Evolutionary conservation across 2,329 filamentous ascomycete genomes (phyloP).

Genomic region (Proliferodiscus dingleyae): DNA sequence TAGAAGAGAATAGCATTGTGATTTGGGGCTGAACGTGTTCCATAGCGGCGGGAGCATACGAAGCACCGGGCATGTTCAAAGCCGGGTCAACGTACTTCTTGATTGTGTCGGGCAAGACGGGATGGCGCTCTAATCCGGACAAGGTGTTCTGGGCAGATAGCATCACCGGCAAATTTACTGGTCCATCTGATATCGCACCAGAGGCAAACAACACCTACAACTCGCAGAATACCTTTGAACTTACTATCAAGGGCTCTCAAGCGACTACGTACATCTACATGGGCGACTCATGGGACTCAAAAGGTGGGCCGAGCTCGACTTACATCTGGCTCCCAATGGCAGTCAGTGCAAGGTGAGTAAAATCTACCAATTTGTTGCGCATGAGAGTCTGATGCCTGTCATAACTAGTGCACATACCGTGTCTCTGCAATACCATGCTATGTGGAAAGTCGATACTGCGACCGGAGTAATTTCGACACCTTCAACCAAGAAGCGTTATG

Average conservation of each 20-base stretch:
- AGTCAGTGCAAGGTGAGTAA: constrained; percentile 30
- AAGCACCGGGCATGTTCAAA: constrained; percentile 34
- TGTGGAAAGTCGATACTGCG: constrained; percentile 37
- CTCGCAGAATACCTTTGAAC: constrained; percentile 35
- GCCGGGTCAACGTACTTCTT: constrained; percentile 33
- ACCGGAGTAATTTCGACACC: constrained; percentile 35
- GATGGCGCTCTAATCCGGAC: constrained; percentile 35
- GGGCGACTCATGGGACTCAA: constrained; percentile 36
- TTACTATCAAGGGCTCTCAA: constrained; percentile 32
- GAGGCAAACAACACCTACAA: constrained; percentile 33
- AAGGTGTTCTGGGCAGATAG: constrained; percentile 34
- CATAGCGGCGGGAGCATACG: constrained; percentile 31
- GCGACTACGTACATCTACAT: constrained; percentile 35
- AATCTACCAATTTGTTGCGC: neutral
- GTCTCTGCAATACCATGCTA: constrained; percentile 35
- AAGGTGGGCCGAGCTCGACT: constrained; percentile 32
- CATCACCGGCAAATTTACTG: constrained; percentile 32
- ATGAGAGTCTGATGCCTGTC: neutral
- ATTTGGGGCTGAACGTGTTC: neutral
- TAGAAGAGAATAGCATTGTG: neutral
- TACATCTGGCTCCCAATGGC: constrained; percentile 38
- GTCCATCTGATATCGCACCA: constrained; percentile 34
- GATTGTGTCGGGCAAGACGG: constrained; percentile 36
- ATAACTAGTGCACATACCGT: constrained; percentile 28
- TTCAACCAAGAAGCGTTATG: constrained; percentile 33